These are phyloP conservation scores for Penicillium sp. DNA, from an alignment of 2,329 filamentous ascomycete species.

Conservation along the genomic window DNA sequence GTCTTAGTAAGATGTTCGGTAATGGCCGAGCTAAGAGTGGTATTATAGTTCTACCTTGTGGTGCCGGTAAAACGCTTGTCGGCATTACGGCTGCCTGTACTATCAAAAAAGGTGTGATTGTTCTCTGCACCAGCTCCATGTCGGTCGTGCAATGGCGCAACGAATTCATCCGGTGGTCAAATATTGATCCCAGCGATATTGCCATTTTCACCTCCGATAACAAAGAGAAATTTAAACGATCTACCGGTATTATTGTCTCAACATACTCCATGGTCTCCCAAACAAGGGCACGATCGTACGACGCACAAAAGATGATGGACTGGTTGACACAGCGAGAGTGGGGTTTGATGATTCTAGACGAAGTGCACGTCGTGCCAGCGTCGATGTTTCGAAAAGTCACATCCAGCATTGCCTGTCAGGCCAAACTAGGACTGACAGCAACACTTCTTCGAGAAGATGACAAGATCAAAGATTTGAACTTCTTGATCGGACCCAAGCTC, in stretches of 20 bases:
- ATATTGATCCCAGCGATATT: slow-evolving; percentile 89
- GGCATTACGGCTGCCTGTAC: slow-evolving; percentile 98
- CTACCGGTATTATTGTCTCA: slow-evolving; percentile 93
- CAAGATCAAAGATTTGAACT: slow-evolving; percentile 96
- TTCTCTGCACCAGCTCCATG: slow-evolving; percentile 96
- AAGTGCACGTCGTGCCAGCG: slow-evolving; percentile 96
- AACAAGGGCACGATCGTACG: slow-evolving; percentile 78
- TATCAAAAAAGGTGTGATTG: slow-evolving; percentile 92
- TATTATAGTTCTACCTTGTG: slow-evolving; percentile 94
- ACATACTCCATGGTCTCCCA: slow-evolving; percentile 99
- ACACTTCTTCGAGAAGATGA: slow-evolving; percentile 94
- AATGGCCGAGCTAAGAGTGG: slow-evolving; percentile 96
- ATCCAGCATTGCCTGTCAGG: slow-evolving; percentile 87
- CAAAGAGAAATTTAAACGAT: slow-evolving; percentile 79
- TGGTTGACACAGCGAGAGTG: slow-evolving; percentile 87
- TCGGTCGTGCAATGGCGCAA: slow-evolving; percentile 95
- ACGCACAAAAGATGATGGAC: slow-evolving; percentile 96
- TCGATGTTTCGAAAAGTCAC: slow-evolving; percentile 96
- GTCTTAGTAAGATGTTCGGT: slow-evolving; percentile 98
- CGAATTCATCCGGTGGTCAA: slow-evolving; percentile 99
- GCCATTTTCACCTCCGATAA: slow-evolving; percentile 92
- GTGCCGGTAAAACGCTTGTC: slow-evolving; percentile 93
- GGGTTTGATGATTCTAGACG: slow-evolving; percentile 95
- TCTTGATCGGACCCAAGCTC: slow-evolving; percentile 92
- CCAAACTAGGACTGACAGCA: slow-evolving; percentile 89